Evolutionary conservation across 805 yeast species (phyloP).

Genomic region (Saccharomycopsis vini): DNA sequence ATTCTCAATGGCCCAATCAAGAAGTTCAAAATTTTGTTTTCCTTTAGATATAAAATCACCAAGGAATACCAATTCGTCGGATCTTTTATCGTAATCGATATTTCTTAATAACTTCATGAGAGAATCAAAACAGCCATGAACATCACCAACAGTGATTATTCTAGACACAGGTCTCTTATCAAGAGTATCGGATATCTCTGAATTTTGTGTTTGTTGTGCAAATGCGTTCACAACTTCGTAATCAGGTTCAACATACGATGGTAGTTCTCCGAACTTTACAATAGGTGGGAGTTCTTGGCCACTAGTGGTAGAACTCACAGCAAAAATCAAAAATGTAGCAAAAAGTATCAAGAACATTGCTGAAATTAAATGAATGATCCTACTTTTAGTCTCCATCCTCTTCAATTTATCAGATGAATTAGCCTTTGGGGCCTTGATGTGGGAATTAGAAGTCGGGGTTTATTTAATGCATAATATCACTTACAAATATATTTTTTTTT

Average conservation of each 20-base stretch:
- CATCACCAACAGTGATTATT: slow-evolving; percentile 71
- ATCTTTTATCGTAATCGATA: slow-evolving; percentile 34
- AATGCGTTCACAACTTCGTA: neutral
- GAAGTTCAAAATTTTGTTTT: slow-evolving; percentile 57
- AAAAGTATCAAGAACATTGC: neutral
- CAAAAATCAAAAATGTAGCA: neutral
- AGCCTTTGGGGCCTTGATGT: too few relatives aligned
- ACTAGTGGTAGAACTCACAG: neutral
- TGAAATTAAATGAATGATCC: too few relatives aligned
- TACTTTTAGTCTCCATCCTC: too few relatives aligned
- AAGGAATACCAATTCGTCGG: slow-evolving; percentile 56
- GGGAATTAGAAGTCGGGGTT: too few relatives aligned
- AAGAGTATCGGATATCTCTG: too few relatives aligned
- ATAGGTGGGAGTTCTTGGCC: slow-evolving; percentile 1
- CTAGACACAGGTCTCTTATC: slow-evolving; percentile 27
- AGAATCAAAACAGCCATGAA: slow-evolving; percentile 68
- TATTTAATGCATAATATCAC: too few relatives aligned
- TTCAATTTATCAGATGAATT: too few relatives aligned
- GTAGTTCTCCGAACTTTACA: neutral
- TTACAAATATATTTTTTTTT: too few relatives aligned
- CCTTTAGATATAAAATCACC: slow-evolving; percentile 85
- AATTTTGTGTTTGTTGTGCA: too few relatives aligned
- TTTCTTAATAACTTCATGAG: slow-evolving; percentile 45
- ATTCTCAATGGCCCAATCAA: slow-evolving; percentile 53
- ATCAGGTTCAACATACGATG: slow-evolving; percentile 6